Base-by-base conservation (phyloP, 768 basidiomycete genomes). In the Tephrocybe sp. region DNA sequence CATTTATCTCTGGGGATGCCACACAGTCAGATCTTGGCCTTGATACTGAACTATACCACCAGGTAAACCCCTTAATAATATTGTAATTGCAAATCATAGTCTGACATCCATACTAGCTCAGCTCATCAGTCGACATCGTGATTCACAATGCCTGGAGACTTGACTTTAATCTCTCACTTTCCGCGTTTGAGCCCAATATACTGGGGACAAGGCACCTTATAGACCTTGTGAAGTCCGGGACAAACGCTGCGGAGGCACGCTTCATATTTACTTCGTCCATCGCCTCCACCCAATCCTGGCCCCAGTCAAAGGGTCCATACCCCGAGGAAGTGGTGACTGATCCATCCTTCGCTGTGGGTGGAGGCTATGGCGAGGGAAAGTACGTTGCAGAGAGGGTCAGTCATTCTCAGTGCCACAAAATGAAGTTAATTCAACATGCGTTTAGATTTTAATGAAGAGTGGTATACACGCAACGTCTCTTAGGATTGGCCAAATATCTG, bases 141-240 rank as follows among this genome's bases (percentile, higher is more conserved):
- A 62, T 71, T 0, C 64, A 69, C 46, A 67, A 68, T 35, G 72
- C 69, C 0, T 74, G 70, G 73, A 55, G 63, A 5, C 58, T 76
- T 5, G 68, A 77, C 46, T 75, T 75, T 58, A 74, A 75, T 34
- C 52, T 68, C 12, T 59, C 67, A 0, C 59, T 75, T 1, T 24
- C 51, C 1, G 72, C 72, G 3, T 74, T 68, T 50, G 70, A 74
- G 46, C 54, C 66, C 0, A 63, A 68, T 34, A 49, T 76, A 36
- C 62, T 59, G 1, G 68, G 68, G 7, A 63, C 60, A 2, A 44
- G 67, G 27, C 57, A 64, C 28, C 52, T 72, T 15, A 54, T 71
- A 19, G 66, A 71, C 44, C 57, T 67, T 15, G 60, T 61, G 32
- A 51, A 46, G n/a, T 44, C 58, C 13, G 62, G 63, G 1, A 44